Conservation (phyloP, 2,329 filamentous ascomycete species). For the Emericellopsis cladophorae region DNA sequence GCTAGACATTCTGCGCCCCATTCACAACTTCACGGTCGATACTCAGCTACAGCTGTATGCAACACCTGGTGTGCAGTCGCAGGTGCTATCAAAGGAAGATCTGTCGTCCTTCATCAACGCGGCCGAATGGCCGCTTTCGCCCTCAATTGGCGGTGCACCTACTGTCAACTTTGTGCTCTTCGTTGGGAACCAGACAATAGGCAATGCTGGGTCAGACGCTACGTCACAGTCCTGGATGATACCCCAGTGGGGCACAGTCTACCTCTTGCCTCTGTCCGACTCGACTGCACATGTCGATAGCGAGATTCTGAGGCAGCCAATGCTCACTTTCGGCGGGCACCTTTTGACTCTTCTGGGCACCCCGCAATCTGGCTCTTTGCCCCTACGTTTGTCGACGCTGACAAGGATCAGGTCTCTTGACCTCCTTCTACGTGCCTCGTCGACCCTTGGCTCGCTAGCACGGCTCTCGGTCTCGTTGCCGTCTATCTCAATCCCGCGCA, state of each 20-base stretch:
- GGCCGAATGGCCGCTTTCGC: slow-evolving; percentile 91
- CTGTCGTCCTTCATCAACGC: slow-evolving; percentile 93
- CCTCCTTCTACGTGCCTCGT: slow-evolving; percentile 78
- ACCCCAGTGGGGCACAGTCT: slow-evolving; percentile 81
- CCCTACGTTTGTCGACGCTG: slow-evolving; percentile 72
- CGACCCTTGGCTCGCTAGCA: slow-evolving; percentile 84
- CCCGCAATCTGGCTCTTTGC: slow-evolving; percentile 70
- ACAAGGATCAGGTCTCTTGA: slow-evolving; percentile 77
- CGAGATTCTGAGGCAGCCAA: slow-evolving; percentile 60
- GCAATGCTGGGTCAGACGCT: slow-evolving; percentile 11
- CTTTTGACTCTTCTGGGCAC: slow-evolving; percentile 79
- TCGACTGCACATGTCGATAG: slow-evolving; percentile 40
- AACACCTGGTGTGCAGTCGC: slow-evolving; percentile 46
- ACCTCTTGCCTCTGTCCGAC: slow-evolving; percentile 37
- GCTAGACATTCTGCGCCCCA: slow-evolving; percentile 63
- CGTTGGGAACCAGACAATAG: slow-evolving; percentile 66
- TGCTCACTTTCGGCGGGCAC: slow-evolving; percentile 85
- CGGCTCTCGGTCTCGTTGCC: slow-evolving; percentile 73
- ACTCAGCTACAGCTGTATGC: slow-evolving; percentile 95
- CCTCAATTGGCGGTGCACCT: slow-evolving; percentile 83
- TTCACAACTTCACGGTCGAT: slow-evolving; percentile 92
- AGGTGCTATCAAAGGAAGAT: slow-evolving; percentile 69
- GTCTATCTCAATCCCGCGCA: slow-evolving; percentile 81
- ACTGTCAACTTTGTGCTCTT: slow-evolving; percentile 96
- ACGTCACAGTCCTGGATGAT: slow-evolving; percentile 70